These are phyloP conservation scores for Ceratocystis harringtonii DNA, from an alignment of 2,329 filamentous ascomycete genomes.

Conservation along the genomic window DNA sequence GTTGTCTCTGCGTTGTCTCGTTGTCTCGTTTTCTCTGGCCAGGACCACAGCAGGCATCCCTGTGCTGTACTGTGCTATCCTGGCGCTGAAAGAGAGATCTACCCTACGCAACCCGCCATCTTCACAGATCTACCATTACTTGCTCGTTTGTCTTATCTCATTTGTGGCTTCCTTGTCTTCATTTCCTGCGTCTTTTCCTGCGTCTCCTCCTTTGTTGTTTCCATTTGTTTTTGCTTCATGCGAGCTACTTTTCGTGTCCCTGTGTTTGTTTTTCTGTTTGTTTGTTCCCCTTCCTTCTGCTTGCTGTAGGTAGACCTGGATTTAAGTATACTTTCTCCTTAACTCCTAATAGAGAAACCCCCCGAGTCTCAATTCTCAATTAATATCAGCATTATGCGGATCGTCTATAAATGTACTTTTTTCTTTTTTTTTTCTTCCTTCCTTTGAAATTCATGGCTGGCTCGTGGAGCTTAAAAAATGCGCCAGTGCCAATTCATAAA, in stretches of 20 bases:
- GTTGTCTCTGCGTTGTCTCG: neutral
- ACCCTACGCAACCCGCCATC: too few species aligned
- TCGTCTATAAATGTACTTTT: neutral
- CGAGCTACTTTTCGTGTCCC: slow-evolving; percentile 4
- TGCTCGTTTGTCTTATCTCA: neutral
- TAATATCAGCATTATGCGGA: too few species aligned
- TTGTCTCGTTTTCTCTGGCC: neutral
- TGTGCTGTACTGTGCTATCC: neutral
- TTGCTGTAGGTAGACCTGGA: too few species aligned
- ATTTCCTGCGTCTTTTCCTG: neutral
- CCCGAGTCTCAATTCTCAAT: too few species aligned
- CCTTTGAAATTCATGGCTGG: neutral
- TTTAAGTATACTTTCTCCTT: too few species aligned
- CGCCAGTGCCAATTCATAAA: too few species aligned
- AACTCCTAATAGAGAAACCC: too few species aligned
- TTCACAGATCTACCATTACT: too few species aligned
- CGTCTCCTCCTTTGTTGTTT: slow-evolving; percentile 6
- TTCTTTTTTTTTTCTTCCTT: neutral
- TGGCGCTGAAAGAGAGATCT: too few species aligned
- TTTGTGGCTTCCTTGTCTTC: neutral
- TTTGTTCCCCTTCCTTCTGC: neutral
- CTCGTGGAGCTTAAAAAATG: too few species aligned
- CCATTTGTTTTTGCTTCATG: slow-evolving; percentile 1
- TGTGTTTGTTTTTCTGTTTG: neutral
- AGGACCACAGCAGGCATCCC: neutral